Percentiles rank a stretch among this genome's conserved stretches.
Conservation (phyloP, 441 rosid species). For the Eutrema salsugineum region DNA sequence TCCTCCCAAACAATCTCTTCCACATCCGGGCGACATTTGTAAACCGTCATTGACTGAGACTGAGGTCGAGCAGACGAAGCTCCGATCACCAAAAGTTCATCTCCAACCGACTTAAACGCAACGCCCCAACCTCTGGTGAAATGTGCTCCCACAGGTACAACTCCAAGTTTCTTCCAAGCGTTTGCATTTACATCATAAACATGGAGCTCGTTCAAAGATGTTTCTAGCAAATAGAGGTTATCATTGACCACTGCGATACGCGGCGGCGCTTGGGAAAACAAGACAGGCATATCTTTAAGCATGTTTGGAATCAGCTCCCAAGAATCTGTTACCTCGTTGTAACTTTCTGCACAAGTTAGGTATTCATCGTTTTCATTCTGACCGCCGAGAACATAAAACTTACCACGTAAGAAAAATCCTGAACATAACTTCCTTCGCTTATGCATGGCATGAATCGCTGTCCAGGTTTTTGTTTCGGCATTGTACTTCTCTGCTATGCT, state of each 20-base stretch:
- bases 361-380: no score
- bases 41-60: not conserved
- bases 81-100: not conserved
- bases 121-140: not conserved
- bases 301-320: slow-evolving; percentile 61
- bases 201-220: no score
- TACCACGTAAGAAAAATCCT: slow-evolving; percentile 55
- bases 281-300: slow-evolving; percentile 39
- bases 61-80: not conserved
- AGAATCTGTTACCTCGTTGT: slow-evolving; percentile 37
- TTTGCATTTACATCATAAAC: not conserved
- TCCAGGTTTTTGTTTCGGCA: no score
- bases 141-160: not conserved
- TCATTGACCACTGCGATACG: slow-evolving; percentile 51
- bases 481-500: no score
- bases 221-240: not conserved
- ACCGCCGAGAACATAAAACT: no score
- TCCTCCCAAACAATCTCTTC: not conserved
- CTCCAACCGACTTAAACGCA: not conserved
- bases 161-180: slow-evolving; percentile 34
- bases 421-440: slow-evolving; percentile 51
- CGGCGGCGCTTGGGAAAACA: slow-evolving; percentile 50
- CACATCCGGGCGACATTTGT: not conserved
- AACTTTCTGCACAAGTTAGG: no score
- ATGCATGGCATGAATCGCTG: no score